phyloP scores from a whole-genome alignment of 129 eudicot species.

The Ambrosia artemisiifolia region DNA sequence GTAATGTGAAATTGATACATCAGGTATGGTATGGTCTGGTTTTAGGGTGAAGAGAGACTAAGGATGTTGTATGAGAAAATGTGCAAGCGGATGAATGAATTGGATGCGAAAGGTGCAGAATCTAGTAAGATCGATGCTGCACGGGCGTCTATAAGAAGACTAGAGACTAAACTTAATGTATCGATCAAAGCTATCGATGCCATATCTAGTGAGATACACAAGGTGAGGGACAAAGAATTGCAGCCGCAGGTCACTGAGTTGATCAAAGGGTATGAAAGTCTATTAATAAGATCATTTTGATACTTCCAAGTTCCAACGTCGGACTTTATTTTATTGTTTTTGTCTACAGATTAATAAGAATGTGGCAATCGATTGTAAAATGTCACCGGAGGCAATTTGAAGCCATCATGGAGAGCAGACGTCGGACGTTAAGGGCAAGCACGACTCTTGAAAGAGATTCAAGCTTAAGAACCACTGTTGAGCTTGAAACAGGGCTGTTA shows the following conservation, averaged over 20 bases:
- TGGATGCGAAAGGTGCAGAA: constrained; percentile 91
- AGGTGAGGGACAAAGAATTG: constrained; percentile 81
- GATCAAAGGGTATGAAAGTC: constrained; percentile 67
- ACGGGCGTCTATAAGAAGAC: constrained; percentile 55
- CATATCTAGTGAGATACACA: constrained; percentile 76
- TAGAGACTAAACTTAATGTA: constrained; percentile 66
- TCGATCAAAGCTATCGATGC: constrained; percentile 68
- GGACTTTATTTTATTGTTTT: constrained; percentile 1
- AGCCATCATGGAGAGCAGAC: constrained; percentile 82
- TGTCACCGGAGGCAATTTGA: constrained; percentile 90
- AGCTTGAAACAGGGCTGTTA: constrained; percentile 68
- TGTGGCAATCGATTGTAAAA: constrained; percentile 84
- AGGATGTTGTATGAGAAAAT: constrained; percentile 74
- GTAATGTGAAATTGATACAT: constrained; percentile 27
- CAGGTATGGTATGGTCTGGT: constrained; percentile 38
- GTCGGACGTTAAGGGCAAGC: constrained; percentile 54
- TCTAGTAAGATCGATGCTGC: constrained; percentile 70
- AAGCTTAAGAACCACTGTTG: constrained; percentile 49
- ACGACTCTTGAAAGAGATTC: constrained; percentile 50
- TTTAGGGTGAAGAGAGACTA: constrained; percentile 89
- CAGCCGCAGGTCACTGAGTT: constrained; percentile 74
- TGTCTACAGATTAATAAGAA: constrained; percentile 57
- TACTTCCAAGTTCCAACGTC: too few relatives aligned
- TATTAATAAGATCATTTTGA: not conserved
- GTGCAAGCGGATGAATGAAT: constrained; percentile 58